Evolutionary conservation across 495 filamentous ascomycete genomes (phyloP).

Genomic region (Aspergillus funiculosus): DNA sequence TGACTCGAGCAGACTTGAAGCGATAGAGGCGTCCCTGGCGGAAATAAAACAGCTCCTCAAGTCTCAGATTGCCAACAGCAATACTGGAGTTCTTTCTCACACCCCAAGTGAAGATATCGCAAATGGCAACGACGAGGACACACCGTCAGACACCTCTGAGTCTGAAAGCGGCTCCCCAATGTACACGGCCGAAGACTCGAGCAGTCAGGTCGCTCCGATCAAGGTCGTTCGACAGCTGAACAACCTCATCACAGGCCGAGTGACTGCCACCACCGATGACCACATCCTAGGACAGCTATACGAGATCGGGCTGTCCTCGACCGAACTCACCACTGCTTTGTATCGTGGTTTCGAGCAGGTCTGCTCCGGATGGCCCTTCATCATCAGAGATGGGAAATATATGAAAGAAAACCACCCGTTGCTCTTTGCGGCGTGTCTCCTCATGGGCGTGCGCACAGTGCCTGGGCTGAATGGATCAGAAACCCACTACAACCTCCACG

Average conservation of each 20-base stretch:
- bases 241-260: not conserved
- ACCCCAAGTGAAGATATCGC: not conserved
- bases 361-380: not conserved
- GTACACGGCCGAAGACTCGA: not conserved
- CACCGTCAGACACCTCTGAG: not conserved
- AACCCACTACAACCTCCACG: not conserved
- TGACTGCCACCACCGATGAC: not conserved
- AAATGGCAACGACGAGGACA: not conserved
- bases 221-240: not conserved
- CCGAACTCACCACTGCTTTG: not conserved
- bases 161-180: not conserved
- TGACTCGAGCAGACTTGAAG: not conserved
- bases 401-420: not conserved
- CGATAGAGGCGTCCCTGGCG: not conserved
- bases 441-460: not conserved
- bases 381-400: not conserved
- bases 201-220: not conserved
- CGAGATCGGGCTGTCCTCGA: not conserved
- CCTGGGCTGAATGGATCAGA: not conserved
- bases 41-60: constrained; percentile 1
- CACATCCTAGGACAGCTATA: not conserved
- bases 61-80: not conserved
- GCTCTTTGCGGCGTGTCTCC: not conserved
- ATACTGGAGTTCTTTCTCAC: not conserved
- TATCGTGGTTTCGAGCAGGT: constrained; percentile 1